Evolutionary conservation across 2,329 filamentous ascomycete species (phyloP).

Genomic region (Hysterium pulicare): DNA sequence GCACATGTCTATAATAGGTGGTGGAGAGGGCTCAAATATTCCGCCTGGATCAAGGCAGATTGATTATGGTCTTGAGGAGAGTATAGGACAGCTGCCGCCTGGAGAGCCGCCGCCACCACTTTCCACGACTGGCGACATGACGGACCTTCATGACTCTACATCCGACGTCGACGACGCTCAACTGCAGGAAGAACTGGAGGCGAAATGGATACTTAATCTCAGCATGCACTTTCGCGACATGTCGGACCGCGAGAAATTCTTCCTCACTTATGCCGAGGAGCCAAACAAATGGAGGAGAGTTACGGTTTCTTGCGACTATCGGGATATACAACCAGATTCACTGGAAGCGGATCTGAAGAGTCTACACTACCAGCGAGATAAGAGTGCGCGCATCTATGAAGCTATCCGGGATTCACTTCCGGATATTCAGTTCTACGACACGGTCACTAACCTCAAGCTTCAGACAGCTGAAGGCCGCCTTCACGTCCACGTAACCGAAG

Average conservation of each 20-base stretch:
- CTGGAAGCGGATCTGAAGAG: slow-evolving; percentile 78
- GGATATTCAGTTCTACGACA: slow-evolving; percentile 96
- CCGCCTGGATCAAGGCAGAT: slow-evolving; percentile 33
- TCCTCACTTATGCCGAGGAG: slow-evolving; percentile 85
- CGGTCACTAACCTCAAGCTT: slow-evolving; percentile 91
- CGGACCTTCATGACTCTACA: slow-evolving; percentile 29
- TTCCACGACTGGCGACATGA: slow-evolving; percentile 23
- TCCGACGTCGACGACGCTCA: slow-evolving; percentile 53
- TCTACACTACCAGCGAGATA: slow-evolving; percentile 82
- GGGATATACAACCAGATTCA: slow-evolving; percentile 72
- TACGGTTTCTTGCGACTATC: slow-evolving; percentile 91
- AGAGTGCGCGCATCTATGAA: slow-evolving; percentile 89
- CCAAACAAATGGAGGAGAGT: slow-evolving; percentile 80
- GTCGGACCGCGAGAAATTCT: slow-evolving; percentile 94
- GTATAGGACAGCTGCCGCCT: slow-evolving; percentile 20
- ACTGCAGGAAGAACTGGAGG: slow-evolving; percentile 78
- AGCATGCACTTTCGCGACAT: slow-evolving; percentile 98
- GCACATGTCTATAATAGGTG: slow-evolving; percentile 26
- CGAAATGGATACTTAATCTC: slow-evolving; percentile 90
- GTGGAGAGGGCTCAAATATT: slow-evolving; percentile 29
- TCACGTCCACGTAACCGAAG: slow-evolving; percentile 97
- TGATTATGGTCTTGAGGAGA: slow-evolving; percentile 26
- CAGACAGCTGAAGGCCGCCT: slow-evolving; percentile 83
- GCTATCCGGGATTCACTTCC: slow-evolving; percentile 85
- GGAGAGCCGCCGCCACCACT: slow-evolving; percentile 21